phyloP scores from a whole-genome alignment of 225 moss, liverwort and hornwort species.

The Bryoerythrophyllum caledonicum region DNA sequence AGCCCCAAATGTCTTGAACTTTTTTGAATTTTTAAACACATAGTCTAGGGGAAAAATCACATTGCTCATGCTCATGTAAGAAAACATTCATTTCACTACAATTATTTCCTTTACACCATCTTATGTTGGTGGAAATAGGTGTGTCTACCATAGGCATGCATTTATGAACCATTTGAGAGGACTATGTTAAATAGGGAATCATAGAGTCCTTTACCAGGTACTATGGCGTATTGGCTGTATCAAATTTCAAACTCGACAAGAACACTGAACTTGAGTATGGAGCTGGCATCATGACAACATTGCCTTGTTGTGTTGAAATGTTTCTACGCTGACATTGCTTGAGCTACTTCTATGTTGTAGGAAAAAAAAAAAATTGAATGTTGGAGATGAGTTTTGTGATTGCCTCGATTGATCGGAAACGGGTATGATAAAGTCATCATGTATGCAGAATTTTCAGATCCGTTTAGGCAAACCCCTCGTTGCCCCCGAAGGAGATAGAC shows the following conservation, averaged over 20 bases:
- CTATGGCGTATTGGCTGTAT: too few relatives aligned
- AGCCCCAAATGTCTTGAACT: too few relatives aligned
- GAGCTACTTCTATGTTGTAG: background rate
- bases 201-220: background rate
- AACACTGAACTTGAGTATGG: background rate
- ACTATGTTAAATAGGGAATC: background rate
- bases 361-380: background rate
- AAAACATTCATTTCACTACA: too few relatives aligned
- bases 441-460: background rate
- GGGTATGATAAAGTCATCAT: conserved; percentile 9
- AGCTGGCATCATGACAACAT: background rate
- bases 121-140: too few relatives aligned
- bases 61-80: too few relatives aligned
- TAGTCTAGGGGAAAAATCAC: too few relatives aligned
- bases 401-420: background rate
- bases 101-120: too few relatives aligned
- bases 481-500: too few relatives aligned
- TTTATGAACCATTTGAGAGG: background rate
- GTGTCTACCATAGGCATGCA: too few relatives aligned
- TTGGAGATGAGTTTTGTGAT: too few relatives aligned
- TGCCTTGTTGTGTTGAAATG: conserved; percentile 1
- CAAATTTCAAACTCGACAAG: background rate
- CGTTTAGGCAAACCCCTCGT: background rate
- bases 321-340: background rate
- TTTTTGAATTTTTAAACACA: too few relatives aligned